Percentiles rank a stretch among this genome's conserved stretches.
Conservation (phyloP, 2,329 filamentous ascomycete genomes). For the Phaeosphaeriaceae sp. region DNA sequence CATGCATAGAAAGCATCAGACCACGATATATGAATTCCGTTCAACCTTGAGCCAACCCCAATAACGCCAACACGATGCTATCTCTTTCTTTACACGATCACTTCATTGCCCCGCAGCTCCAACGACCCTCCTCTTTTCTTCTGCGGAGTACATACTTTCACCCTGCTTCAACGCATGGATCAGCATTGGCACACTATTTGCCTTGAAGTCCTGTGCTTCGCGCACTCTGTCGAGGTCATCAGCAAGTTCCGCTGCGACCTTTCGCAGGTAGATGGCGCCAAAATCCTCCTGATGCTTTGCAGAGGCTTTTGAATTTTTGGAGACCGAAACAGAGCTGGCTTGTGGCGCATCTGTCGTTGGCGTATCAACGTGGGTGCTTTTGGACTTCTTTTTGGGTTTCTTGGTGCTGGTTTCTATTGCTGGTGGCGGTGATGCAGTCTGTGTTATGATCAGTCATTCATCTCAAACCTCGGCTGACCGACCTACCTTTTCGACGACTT, state of each 20-base stretch:
- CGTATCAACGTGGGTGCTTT: constrained; percentile 11
- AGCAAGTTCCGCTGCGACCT: constrained; percentile 72
- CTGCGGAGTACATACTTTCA: constrained; percentile 64
- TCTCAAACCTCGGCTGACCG: neutral
- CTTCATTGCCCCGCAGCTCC: constrained; percentile 17
- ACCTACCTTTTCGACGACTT: neutral
- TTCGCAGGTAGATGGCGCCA: constrained; percentile 72
- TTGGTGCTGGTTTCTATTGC: constrained; percentile 8
- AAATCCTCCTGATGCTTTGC: constrained; percentile 53
- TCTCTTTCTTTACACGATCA: neutral
- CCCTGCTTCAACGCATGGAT: constrained; percentile 74
- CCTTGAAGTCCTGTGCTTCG: constrained; percentile 72
- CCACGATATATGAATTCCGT: neutral
- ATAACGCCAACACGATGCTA: neutral
- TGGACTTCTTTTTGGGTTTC: constrained; percentile 22
- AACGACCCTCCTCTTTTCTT: constrained; percentile 57
- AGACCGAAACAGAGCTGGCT: constrained; percentile 7
- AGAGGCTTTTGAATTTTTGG: constrained; percentile 6
- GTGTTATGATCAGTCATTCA: neutral
- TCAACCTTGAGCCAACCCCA: neutral
- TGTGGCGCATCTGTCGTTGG: constrained; percentile 25
- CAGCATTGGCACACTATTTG: constrained; percentile 67
- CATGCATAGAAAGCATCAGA: neutral
- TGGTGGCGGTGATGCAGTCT: constrained; percentile 5
- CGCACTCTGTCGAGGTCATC: constrained; percentile 77